Evolutionary conservation across 768 basidiomycete genomes (phyloP).

Genomic region (Rickenella mellea): DNA sequence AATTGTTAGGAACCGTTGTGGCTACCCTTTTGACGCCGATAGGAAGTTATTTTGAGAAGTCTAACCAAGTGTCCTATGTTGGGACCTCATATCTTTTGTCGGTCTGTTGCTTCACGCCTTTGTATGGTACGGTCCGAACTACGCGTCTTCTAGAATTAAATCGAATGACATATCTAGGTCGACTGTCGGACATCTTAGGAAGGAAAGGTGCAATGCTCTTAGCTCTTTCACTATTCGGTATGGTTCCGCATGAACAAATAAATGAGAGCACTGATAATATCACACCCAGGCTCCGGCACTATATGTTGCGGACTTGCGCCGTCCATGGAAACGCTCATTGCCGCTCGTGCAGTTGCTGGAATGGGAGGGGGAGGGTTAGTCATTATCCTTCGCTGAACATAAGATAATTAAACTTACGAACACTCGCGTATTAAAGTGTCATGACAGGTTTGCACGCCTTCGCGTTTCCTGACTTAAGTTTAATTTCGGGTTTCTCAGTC

Average conservation of each 20-base stretch:
- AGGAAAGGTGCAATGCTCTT: constrained; percentile 82
- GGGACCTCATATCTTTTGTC: constrained; percentile 83
- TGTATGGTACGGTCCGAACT: constrained; percentile 48
- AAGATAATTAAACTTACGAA: constrained; percentile 8
- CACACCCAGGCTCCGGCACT: constrained; percentile 61
- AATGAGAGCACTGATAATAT: constrained; percentile 11
- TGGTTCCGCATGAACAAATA: constrained; percentile 11
- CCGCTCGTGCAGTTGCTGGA: constrained; percentile 77
- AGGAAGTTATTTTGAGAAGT: constrained; percentile 75
- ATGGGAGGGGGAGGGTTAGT: constrained; percentile 88
- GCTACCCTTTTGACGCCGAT: constrained; percentile 80
- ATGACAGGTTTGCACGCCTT: constrained; percentile 57
- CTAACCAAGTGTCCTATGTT: constrained; percentile 76
- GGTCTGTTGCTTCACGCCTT: constrained; percentile 84
- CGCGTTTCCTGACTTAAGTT: constrained; percentile 9
- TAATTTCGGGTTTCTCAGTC: constrained; percentile 35
- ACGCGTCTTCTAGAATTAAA: constrained; percentile 11
- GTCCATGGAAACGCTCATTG: constrained; percentile 75
- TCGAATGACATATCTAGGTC: constrained; percentile 37
- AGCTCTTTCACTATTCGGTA: constrained; percentile 78
- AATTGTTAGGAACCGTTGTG: constrained; percentile 62
- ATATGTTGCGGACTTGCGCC: constrained; percentile 79
- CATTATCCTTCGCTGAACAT: constrained; percentile 15
- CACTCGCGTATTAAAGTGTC: constrained; percentile 36
- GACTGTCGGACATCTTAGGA: constrained; percentile 77